Conservation (phyloP, 2,329 filamentous ascomycete species). For the Magnaporthiopsis rhizophila region DNA sequence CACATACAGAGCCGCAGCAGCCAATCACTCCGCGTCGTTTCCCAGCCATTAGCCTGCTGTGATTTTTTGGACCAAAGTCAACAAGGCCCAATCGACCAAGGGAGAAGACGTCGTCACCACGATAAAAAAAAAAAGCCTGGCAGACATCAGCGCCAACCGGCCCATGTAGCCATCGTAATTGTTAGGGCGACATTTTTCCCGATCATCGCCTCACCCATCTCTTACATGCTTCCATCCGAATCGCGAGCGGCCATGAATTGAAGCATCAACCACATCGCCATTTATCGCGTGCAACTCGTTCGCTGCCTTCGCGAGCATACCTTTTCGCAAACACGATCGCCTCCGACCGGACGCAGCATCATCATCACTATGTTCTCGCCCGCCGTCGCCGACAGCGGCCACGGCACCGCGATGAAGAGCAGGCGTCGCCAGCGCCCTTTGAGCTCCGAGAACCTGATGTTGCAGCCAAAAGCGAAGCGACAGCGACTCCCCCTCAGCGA, state of each 20-base stretch:
- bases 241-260: conserved; percentile 8
- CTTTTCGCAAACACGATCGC: neutral
- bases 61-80: conserved; percentile 9
- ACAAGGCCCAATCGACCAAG: conserved; percentile 12
- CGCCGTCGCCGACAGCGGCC: conserved; percentile 40
- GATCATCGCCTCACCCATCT: neutral
- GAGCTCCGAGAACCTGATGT: conserved; percentile 44
- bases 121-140: neutral
- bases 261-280: conserved; percentile 1
- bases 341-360: conserved; percentile 9
- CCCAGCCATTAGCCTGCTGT: conserved; percentile 4
- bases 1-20: neutral
- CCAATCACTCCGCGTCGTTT: conserved; percentile 5
- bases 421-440: conserved; percentile 53
- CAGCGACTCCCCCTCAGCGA: conserved; percentile 50
- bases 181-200: conserved; percentile 1
- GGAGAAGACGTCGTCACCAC: conserved; percentile 7
- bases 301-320: conserved; percentile 1
- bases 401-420: conserved; percentile 49
- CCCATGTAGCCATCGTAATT: neutral
- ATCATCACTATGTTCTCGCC: conserved; percentile 50
- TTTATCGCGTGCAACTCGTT: conserved; percentile 8
- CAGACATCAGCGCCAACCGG: neutral
- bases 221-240: neutral
- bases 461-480: conserved; percentile 57